Base-by-base conservation (phyloP, 2,329 filamentous ascomycete genomes). In the Calonectria hongkongensis region DNA sequence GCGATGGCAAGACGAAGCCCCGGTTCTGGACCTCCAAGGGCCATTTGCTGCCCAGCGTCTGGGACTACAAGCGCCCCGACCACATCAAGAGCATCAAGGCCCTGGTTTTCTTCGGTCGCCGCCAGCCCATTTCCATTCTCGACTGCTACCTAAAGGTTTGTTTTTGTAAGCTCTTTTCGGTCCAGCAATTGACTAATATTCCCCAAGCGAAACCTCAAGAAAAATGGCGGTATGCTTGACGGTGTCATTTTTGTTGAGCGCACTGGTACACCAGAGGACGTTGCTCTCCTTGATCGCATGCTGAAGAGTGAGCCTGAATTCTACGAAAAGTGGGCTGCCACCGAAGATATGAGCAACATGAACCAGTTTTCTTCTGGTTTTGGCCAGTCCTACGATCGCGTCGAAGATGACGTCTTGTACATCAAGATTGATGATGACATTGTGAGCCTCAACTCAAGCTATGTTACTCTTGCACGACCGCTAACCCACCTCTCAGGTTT, bases 21-120 rank as follows among this genome's bases (percentile, higher is more conserved):
- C 78, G 78, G 4, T 80, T 79, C 56, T 80, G 79, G 76, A 76
- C 78, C 43, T 70, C 76, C 8, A 69, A 78, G 10, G 71, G 70
- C n/a, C 75, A 79, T 3, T 60, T 69, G 4, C 41, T 76, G 12
- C 69, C 73, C 9, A 78, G 73, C 8, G 43, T 79, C 21, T 66
- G 68, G 27, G 50, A 78, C 8, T 80, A 74, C 75, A 47, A 75
- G 36, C 70, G 75, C 47, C 79, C 79, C 2, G 27, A 63, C 2
- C 47, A 73, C 13, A 67, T 80, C 10, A 69, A 68, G 3, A 85
- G 83, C 74, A 79, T 88, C n/a, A 82, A 87, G 71, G 87, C 82
- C 18, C 81, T 88, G 69, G 85, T 88, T 0, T 88, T 88, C 70
- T 88, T 83, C 72, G 87, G 86, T 25, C 83, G 87, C 18, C 84